A percentile compares a stretch with the other conserved stretches of the same genome.
Evolutionary conservation across 306 rosid genomes (phyloP).

Genomic region (Abrus pulchellus): DNA sequence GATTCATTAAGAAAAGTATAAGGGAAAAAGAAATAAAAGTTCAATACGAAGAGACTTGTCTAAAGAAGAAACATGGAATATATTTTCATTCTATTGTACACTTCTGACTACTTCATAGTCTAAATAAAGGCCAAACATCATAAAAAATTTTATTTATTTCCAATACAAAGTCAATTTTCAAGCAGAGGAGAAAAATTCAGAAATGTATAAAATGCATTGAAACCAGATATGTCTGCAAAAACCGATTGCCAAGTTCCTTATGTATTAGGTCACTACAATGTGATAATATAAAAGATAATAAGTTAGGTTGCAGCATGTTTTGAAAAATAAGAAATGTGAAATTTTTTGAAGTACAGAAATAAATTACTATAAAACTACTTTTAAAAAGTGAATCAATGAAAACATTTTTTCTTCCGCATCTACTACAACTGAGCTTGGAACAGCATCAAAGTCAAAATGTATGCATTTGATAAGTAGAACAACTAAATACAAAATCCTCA

Average conservation of each 20-base stretch:
- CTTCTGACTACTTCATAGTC: slow-evolving; percentile 33
- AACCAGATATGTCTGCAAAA: slow-evolving; percentile 21
- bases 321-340: background rate
- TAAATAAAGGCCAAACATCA: slow-evolving; percentile 19
- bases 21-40: slow-evolving; percentile 3
- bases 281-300: slow-evolving; percentile 4
- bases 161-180: slow-evolving; percentile 15
- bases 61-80: slow-evolving; percentile 34
- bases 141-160: slow-evolving; percentile 28
- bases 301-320: slow-evolving; percentile 25
- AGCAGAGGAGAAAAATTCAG: background rate
- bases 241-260: background rate
- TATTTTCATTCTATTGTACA: slow-evolving; percentile 28
- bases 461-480: background rate
- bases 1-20: slow-evolving; percentile 26
- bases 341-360: slow-evolving; percentile 1
- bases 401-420: slow-evolving; percentile 14
- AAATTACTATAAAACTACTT: background rate
- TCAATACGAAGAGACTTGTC: slow-evolving; percentile 23
- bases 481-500: slow-evolving; percentile 25
- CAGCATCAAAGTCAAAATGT: slow-evolving; percentile 1
- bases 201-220: slow-evolving; percentile 25
- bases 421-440: slow-evolving; percentile 10
- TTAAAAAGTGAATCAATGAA: slow-evolving; percentile 21
- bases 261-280: slow-evolving; percentile 12